Percentiles rank a stretch among this genome's conserved stretches.
Conservation (phyloP, 805 yeast species). For the Candida easanensis region DNA sequence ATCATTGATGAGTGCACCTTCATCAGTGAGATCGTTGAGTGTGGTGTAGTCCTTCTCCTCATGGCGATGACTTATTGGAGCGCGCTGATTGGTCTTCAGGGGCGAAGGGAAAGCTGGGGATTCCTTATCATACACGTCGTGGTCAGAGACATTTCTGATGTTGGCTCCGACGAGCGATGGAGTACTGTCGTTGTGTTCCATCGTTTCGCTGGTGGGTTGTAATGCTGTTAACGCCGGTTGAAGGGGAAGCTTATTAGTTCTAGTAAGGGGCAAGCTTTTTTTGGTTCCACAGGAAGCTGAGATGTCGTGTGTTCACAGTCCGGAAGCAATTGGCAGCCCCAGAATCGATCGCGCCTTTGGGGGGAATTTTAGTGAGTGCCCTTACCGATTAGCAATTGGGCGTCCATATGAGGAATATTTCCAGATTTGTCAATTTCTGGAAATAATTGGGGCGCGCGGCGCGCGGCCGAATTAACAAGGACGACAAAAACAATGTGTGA, state of each 20-base stretch:
- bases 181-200: conserved; percentile 13
- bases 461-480: no score
- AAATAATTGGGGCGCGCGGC: no score
- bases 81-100: conserved; percentile 10
- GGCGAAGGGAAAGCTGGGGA: conserved; percentile 14
- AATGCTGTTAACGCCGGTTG: background rate
- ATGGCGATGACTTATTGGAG: conserved; percentile 1
- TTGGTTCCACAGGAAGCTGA: background rate
- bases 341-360: no score
- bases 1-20: conserved; percentile 53
- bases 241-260: background rate
- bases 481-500: background rate
- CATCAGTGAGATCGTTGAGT: conserved; percentile 35
- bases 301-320: background rate
- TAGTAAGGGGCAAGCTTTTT: background rate
- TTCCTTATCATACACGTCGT: conserved; percentile 13
- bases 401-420: no score
- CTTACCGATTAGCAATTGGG: no score
- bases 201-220: background rate
- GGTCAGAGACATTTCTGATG: conserved; percentile 21
- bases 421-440: no score
- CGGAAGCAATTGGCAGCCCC: background rate
- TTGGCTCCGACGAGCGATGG: conserved; percentile 27
- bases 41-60: conserved; percentile 24
- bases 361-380: no score